These are phyloP conservation scores for Pyrenopolyporus hunteri DNA, from an alignment of 495 filamentous ascomycete species.

Conservation along the genomic window DNA sequence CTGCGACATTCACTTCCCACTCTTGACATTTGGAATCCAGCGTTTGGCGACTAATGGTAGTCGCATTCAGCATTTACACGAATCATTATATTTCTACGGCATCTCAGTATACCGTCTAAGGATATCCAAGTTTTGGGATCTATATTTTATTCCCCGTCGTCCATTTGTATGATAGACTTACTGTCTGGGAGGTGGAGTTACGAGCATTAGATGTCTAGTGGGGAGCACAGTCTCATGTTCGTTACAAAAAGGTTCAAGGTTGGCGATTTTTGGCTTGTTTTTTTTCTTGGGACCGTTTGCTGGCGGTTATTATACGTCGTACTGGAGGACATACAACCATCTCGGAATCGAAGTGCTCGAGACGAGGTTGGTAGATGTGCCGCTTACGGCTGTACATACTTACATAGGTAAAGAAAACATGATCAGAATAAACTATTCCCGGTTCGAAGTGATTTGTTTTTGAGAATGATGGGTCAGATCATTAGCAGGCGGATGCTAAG, in stretches of 20 bases:
- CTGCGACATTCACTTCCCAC: constrained; percentile 8
- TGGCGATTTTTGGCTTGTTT: constrained; percentile 23
- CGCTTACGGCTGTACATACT: constrained; percentile 44
- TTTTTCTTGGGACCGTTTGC: constrained; percentile 15
- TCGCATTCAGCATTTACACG: constrained; percentile 35
- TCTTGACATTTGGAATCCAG: constrained; percentile 14
- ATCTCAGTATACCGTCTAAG: constrained; percentile 29
- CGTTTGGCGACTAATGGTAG: constrained; percentile 19
- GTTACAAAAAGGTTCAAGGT: constrained; percentile 17
- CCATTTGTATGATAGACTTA: constrained; percentile 44
- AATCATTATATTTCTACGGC: constrained; percentile 22
- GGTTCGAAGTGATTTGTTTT: too few relatives aligned
- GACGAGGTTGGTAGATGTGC: constrained; percentile 38
- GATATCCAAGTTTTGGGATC: constrained; percentile 17
- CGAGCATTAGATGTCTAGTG: constrained; percentile 40
- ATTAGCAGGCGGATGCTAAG: too few relatives aligned
- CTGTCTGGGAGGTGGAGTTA: constrained; percentile 39
- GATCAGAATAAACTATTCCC: not conserved
- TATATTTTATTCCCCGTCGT: constrained; percentile 28
- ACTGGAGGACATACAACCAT: constrained; percentile 35
- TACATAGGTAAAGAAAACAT: constrained; percentile 37
- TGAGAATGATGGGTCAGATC: too few relatives aligned
- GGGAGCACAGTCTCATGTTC: constrained; percentile 9
- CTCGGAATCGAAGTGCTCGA: constrained; percentile 49
- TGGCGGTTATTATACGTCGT: constrained; percentile 32